Conservation (phyloP, 768 basidiomycete genomes). For the Saitozyma sp. region DNA sequence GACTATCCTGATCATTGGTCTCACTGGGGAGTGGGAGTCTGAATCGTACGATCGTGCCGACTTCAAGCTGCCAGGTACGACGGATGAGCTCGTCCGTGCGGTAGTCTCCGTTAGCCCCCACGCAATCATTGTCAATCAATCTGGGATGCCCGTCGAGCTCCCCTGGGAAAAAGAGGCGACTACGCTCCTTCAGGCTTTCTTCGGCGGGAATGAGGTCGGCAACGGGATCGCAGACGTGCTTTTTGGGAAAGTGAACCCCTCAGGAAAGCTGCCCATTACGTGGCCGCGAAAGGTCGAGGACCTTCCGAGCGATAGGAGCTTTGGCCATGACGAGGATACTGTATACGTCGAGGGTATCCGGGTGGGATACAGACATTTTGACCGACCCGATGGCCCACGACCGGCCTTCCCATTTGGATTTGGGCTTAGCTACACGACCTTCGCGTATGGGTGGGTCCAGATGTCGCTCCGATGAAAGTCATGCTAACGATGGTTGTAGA, state of each 20-base stretch:
- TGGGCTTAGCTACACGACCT: constrained; percentile 45
- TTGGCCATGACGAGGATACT: constrained; percentile 36
- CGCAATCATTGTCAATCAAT: constrained; percentile 32
- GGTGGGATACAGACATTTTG: constrained; percentile 49
- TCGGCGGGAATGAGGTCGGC: constrained; percentile 38
- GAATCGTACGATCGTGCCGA: constrained; percentile 72
- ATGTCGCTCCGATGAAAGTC: constrained; percentile 1
- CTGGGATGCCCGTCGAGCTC: constrained; percentile 62
- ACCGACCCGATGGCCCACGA: constrained; percentile 36
- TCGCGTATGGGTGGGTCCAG: constrained; percentile 33
- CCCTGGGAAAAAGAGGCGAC: constrained; percentile 64
- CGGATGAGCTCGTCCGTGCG: constrained; percentile 37
- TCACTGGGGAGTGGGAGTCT: constrained; percentile 71
- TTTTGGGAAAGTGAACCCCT: constrained; percentile 43
- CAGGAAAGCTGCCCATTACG: constrained; percentile 36
- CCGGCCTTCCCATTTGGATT: constrained; percentile 47
- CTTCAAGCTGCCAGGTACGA: constrained; percentile 53
- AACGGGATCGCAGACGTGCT: constrained; percentile 41
- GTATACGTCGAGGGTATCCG: constrained; percentile 44
- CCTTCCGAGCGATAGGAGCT: constrained; percentile 17
- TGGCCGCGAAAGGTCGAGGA: constrained; percentile 24
- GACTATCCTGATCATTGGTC: constrained; percentile 62
- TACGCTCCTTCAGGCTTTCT: constrained; percentile 61
- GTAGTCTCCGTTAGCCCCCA: constrained; percentile 37
- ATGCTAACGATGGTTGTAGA: too few relatives aligned